Percentiles rank a stretch among this genome's conserved stretches.
phyloP scores from a whole-genome alignment of 805 yeast species.

The Hyphopichia homilentoma region DNA sequence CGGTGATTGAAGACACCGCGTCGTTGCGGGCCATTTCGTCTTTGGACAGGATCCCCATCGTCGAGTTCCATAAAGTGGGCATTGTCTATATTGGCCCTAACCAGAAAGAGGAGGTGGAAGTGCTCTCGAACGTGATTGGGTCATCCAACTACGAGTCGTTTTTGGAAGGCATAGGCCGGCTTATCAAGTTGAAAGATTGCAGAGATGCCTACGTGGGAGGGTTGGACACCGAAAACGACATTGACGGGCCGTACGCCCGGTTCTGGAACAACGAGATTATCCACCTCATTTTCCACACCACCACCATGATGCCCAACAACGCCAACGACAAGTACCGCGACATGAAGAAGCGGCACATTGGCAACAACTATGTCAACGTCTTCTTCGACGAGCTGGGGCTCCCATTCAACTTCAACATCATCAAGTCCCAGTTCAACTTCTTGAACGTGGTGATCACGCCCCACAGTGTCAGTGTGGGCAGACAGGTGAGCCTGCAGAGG shows the following conservation, averaged over 20 bases:
- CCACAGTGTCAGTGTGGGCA: constrained; percentile 24
- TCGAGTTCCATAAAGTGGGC: constrained; percentile 77
- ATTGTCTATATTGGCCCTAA: constrained; percentile 68
- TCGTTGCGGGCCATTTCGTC: constrained; percentile 50
- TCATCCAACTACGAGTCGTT: constrained; percentile 61
- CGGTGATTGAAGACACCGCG: constrained; percentile 46
- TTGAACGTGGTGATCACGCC: constrained; percentile 78
- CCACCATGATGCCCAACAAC: constrained; percentile 73
- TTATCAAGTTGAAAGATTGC: constrained; percentile 56
- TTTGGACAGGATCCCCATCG: constrained; percentile 73
- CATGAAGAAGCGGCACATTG: constrained; percentile 78
- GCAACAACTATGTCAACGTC: constrained; percentile 78
- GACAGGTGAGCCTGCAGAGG: constrained; percentile 8
- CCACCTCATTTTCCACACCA: constrained; percentile 73
- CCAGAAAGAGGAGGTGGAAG: constrained; percentile 61
- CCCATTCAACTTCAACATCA: constrained; percentile 65
- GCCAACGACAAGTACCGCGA: constrained; percentile 41
- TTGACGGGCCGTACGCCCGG: constrained; percentile 73
- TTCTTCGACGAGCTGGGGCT: constrained; percentile 71
- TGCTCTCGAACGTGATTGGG: constrained; percentile 62
- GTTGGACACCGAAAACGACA: constrained; percentile 61
- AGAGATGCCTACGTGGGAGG: constrained; percentile 68
- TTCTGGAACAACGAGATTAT: constrained; percentile 69
- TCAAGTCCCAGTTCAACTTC: constrained; percentile 79
- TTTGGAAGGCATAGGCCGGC: constrained; percentile 53